These are phyloP conservation scores for Phaeosphaeria sp. DNA, from an alignment of 2,329 filamentous ascomycete species.

Conservation along the genomic window DNA sequence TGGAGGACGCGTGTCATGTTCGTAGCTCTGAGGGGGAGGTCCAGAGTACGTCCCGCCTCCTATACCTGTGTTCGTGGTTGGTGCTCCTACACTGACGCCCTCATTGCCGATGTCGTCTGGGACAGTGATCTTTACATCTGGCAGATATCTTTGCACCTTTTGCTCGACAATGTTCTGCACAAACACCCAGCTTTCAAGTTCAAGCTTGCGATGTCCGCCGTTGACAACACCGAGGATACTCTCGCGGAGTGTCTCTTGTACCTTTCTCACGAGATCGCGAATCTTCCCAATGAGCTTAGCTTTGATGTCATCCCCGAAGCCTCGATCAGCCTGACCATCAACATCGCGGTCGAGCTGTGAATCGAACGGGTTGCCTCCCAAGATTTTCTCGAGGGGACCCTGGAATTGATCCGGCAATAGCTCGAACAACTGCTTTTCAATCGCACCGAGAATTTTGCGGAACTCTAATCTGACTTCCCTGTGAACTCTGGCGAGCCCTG, in stretches of 20 bases:
- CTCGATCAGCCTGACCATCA: conserved; percentile 27
- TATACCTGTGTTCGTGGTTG: conserved; percentile 16
- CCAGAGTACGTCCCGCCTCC: conserved; percentile 14
- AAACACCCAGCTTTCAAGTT: conserved; percentile 39
- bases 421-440: conserved; percentile 39
- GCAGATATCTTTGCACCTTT: conserved; percentile 37
- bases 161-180: conserved; percentile 40
- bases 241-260: conserved; percentile 37
- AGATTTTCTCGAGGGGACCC: conserved; percentile 35
- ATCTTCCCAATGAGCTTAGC: conserved; percentile 33
- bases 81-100: conserved; percentile 34
- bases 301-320: conserved; percentile 39
- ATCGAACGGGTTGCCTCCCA: conserved; percentile 40
- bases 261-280: conserved; percentile 32
- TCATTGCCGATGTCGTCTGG: conserved; percentile 41
- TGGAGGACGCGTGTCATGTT: background rate
- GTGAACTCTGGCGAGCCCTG: conserved; percentile 38
- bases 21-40: conserved; percentile 1
- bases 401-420: conserved; percentile 37
- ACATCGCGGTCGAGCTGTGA: conserved; percentile 36
- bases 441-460: conserved; percentile 35
- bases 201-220: conserved; percentile 38
- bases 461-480: conserved; percentile 39
- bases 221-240: conserved; percentile 40
- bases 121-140: conserved; percentile 37